These are phyloP conservation scores for Vachellia pachyceras DNA, from an alignment of 306 rosid genomes.

Conservation along the genomic window DNA sequence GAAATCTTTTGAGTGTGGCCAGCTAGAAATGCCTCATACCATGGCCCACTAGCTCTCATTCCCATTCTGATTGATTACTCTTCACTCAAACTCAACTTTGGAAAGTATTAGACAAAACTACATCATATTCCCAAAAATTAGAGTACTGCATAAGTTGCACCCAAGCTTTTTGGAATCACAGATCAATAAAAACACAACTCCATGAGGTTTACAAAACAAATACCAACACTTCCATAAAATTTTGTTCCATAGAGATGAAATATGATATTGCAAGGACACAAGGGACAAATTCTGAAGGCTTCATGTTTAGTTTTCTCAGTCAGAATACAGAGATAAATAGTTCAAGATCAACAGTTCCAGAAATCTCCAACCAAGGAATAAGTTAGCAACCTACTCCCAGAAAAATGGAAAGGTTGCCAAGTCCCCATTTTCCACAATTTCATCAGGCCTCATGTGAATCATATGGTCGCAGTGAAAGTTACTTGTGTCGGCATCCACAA, in stretches of 20 bases:
- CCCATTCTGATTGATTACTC: not conserved
- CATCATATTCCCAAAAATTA: not conserved
- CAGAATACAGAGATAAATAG: constrained; percentile 7
- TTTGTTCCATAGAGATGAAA: not conserved
- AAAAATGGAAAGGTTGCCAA: constrained; percentile 58
- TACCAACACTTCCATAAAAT: no score
- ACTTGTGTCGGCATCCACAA: constrained; percentile 43
- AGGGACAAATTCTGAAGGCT: not conserved
- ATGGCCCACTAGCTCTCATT: constrained; percentile 16
- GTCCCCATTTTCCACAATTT: constrained; percentile 56
- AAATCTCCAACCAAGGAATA: not conserved
- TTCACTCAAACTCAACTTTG: not conserved
- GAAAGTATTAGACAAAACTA: not conserved
- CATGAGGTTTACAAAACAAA: not conserved
- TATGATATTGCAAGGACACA: not conserved
- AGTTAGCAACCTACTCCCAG: constrained; percentile 57
- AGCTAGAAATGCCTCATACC: constrained; percentile 5
- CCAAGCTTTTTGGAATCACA: not conserved
- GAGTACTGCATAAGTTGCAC: not conserved
- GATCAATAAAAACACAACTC: not conserved
- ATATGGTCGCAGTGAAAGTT: constrained; percentile 49
- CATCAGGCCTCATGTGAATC: constrained; percentile 54
- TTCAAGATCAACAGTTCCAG: constrained; percentile 10
- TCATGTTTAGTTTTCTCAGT: constrained; percentile 19
- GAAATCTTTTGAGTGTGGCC: constrained; percentile 27